Base-by-base conservation (phyloP, 2,329 filamentous ascomycete genomes). In the Byssochlamys sp. region DNA sequence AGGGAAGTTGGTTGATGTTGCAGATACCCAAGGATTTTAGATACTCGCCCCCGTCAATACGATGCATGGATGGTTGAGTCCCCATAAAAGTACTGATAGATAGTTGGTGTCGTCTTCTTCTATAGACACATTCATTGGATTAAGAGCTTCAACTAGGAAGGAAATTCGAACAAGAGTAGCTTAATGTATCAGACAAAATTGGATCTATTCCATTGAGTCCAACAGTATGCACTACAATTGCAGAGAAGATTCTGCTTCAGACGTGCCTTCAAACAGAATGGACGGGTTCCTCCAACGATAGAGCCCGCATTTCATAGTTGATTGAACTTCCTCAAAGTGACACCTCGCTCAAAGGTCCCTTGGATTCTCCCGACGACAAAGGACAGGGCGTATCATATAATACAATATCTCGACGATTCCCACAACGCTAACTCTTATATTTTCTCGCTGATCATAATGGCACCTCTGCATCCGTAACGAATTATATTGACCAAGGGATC, bases 401-500 rank as follows among this genome's bases (percentile, higher is more conserved):
- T 45, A 45, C 39, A 45, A 45, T 19, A 45, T 45, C n/a, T 10
- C 12, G 7, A 1, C 9, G 19, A 19, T 45, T 45, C 19, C 0
- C 39, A 45, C n/a, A 45, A n/a, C 4, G 7, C 14, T 7, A 6
- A 14, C 49, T 39, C 31, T 72, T 58, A 80, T 50, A 80, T 64
- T 61, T 73, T 73, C 63, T 80, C 77, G 58, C 72, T 95, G 53
- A 95, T 84, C 88, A 90, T 96, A 61, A 99, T 99, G 0, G 94
- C 94, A 0, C 90, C 87, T 61, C 89, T 82, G 73, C 94, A 99
- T 1, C 94, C 94, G n/a, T 88, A 84, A 56, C 91, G 81, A 66
- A 99, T 96, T 6, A 91, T 81, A 51, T 88, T 88, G 0, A 91
- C 95, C 61, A 99, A 77, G 57, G 96, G 75, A 79, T 92, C 91